Evolutionary conservation across 306 rosid genomes (phyloP).

Genomic region (Vicia faba): DNA sequence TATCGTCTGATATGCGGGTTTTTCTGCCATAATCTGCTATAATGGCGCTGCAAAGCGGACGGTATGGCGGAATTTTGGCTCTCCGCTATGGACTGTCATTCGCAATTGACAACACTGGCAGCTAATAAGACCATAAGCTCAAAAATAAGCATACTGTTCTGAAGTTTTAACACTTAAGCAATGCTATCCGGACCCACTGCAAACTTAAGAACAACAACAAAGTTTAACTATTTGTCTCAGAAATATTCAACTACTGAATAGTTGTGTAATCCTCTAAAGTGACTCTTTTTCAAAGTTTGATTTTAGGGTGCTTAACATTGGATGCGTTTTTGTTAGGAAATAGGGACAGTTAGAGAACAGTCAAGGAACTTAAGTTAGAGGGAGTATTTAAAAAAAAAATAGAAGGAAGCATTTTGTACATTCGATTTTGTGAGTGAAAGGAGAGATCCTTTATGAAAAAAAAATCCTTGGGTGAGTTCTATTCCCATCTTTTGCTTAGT

Average conservation of each 20-base stretch:
- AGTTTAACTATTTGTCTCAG: too few relatives aligned
- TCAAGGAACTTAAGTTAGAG: slow-evolving; percentile 5
- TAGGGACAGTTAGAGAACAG: not conserved
- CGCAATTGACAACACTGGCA: too few relatives aligned
- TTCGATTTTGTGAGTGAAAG: not conserved
- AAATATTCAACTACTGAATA: not conserved
- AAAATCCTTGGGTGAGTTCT: slow-evolving; percentile 10
- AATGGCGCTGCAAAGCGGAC: too few relatives aligned
- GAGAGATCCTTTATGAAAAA: not conserved
- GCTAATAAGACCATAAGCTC: too few relatives aligned
- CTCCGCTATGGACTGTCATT: too few relatives aligned
- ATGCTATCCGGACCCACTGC: too few relatives aligned
- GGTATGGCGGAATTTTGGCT: too few relatives aligned
- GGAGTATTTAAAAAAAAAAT: not conserved
- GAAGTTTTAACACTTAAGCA: too few relatives aligned
- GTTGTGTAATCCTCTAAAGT: slow-evolving; percentile 19
- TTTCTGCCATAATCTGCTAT: too few relatives aligned
- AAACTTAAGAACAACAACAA: too few relatives aligned
- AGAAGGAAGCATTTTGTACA: not conserved
- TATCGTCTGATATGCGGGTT: too few relatives aligned
- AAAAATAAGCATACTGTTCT: too few relatives aligned
- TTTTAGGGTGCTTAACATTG: slow-evolving; percentile 15
- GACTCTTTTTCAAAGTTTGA: slow-evolving; percentile 15
- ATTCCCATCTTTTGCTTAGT: slow-evolving; percentile 6
- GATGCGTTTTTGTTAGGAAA: not conserved